phyloP scores from a whole-genome alignment of 176 grass and related monocot species.

The Lolium multiflorum region DNA sequence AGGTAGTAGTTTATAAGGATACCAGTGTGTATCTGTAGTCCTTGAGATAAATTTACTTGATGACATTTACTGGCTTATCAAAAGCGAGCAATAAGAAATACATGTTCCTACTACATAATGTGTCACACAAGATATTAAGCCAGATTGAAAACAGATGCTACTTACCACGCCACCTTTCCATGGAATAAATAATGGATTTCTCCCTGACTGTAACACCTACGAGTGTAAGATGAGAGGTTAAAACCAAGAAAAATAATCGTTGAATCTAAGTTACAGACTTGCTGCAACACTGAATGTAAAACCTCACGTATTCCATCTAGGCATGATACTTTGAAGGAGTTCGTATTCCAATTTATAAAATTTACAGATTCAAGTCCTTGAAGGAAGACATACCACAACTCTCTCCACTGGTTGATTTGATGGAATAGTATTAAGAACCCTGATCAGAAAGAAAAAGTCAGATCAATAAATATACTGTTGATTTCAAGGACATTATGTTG shows the following conservation, averaged over 20 bases:
- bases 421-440: slow-evolving; percentile 88
- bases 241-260: slow-evolving; percentile 19
- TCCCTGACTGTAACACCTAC: slow-evolving; percentile 92
- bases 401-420: slow-evolving; percentile 84
- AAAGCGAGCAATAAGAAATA: neutral
- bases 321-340: neutral
- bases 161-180: slow-evolving; percentile 99
- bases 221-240: slow-evolving; percentile 44
- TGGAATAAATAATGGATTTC: slow-evolving; percentile 81
- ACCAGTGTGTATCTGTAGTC: neutral
- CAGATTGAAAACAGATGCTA: slow-evolving; percentile 46
- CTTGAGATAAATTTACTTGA: neutral
- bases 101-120: neutral
- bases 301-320: slow-evolving; percentile 16
- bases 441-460: slow-evolving; percentile 38
- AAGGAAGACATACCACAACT: slow-evolving; percentile 73
- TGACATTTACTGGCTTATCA: neutral
- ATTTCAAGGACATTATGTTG: neutral
- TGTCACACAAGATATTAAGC: neutral
- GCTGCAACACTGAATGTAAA: neutral
- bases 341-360: slow-evolving; percentile 6
- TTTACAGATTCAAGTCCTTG: neutral
- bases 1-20: neutral
- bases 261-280: neutral
- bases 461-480: slow-evolving; percentile 3